Evolutionary conservation across 768 basidiomycete genomes (phyloP).

Genomic region (Nidula microcarpa): DNA sequence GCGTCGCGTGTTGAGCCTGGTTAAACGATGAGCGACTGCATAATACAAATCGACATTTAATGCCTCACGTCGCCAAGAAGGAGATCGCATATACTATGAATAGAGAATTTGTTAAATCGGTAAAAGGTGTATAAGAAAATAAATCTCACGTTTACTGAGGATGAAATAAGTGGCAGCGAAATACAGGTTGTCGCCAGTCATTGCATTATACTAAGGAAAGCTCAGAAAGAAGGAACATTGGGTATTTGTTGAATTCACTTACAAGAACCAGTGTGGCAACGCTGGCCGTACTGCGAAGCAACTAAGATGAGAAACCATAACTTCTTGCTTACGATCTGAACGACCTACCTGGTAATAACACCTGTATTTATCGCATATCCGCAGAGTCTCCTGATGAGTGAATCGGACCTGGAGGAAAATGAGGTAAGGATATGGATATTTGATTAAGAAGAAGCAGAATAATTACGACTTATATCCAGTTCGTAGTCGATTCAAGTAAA

Average conservation of each 20-base stretch:
- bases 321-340: neutral
- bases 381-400: conserved; percentile 53
- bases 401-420: conserved; percentile 42
- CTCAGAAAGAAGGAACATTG: conserved; percentile 1
- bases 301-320: neutral
- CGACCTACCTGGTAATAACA: conserved; percentile 49
- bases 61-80: conserved; percentile 56
- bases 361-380: conserved; percentile 68
- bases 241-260: conserved; percentile 12
- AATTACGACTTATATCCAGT: conserved; percentile 49
- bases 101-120: neutral
- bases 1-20: conserved; percentile 59
- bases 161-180: conserved; percentile 63
- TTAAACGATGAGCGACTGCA: neutral
- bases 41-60: neutral
- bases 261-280: conserved; percentile 54
- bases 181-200: conserved; percentile 52
- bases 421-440: neutral
- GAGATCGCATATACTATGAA: conserved; percentile 58
- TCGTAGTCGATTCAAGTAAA: conserved; percentile 54
- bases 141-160: conserved; percentile 56
- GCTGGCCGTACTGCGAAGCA: conserved; percentile 34
- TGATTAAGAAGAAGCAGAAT: neutral
- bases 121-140: neutral
- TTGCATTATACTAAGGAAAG: conserved; percentile 46